Evolutionary conservation across 2,329 filamentous ascomycete species (phyloP).

Genomic region (Aspergillus pseudoviridinutans): DNA sequence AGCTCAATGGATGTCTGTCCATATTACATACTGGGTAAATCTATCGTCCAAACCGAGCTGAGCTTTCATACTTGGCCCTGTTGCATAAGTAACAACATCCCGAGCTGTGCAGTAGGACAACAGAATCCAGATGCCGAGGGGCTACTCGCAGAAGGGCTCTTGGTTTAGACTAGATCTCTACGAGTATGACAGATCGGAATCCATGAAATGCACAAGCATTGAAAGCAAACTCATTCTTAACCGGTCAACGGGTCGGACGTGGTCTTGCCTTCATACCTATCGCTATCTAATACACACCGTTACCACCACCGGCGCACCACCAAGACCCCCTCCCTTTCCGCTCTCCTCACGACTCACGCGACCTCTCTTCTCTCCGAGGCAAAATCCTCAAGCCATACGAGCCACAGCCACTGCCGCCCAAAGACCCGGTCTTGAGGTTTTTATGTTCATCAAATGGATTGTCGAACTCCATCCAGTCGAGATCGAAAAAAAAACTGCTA

Average conservation of each 20-base stretch:
- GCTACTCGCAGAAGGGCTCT: not conserved
- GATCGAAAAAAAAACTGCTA: conserved; percentile 32
- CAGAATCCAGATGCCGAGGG: too few relatives aligned
- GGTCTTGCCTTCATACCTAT: not conserved
- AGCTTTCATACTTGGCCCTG: too few relatives aligned
- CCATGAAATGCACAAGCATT: not conserved
- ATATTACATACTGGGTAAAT: too few relatives aligned
- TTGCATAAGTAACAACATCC: too few relatives aligned
- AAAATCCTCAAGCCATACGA: not conserved
- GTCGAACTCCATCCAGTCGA: conserved; percentile 21
- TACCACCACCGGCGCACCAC: conserved; percentile 7
- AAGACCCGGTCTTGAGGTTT: conserved; percentile 10
- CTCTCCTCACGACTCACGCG: conserved; percentile 9
- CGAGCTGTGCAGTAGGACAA: too few relatives aligned
- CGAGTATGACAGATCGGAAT: not conserved
- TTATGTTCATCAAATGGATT: conserved; percentile 19
- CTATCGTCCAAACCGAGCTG: too few relatives aligned
- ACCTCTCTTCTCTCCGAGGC: not conserved
- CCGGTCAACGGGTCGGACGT: not conserved
- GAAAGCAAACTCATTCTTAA: not conserved
- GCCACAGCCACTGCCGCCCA: conserved; percentile 1
- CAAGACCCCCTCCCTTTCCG: conserved; percentile 4
- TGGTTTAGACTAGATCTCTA: not conserved
- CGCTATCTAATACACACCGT: conserved; percentile 1
- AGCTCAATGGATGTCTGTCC: too few relatives aligned